Evolutionary conservation across 495 filamentous ascomycete species (phyloP), one percentile per base, ranked within the genome.

Genomic region (Cercophora sp.): DNA sequence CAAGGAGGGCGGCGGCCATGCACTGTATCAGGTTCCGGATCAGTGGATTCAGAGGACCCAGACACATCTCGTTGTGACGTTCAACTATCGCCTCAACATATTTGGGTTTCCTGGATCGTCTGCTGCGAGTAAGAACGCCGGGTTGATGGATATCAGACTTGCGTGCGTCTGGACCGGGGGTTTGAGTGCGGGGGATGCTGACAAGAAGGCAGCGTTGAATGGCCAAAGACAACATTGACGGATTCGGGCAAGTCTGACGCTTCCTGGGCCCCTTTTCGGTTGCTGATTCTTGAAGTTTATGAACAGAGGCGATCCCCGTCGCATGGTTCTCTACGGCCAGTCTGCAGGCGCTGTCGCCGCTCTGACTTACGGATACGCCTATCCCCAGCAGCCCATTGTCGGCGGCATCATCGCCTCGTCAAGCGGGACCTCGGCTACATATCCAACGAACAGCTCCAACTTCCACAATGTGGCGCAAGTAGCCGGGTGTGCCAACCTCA

Each of bases 21-120:
- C 26, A 4, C 35, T 25, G 24, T 51, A 51, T 11, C 48, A 59
- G 42, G 31, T 56, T 15, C 49, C 55, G 5, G 63, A 48, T 62
- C 75, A 59, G 68, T 73, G 37, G 60, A 70, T 45, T 9, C 48
- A 51, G 48, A 9, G 48, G 36, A 51, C 62, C 63, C 77, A 45
- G 73, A 78, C 31, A 16, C 39, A 47, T n/a, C 23, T 87, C 19
- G 74, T 85, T 51, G 81, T 85, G 11, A 72, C 73, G 10, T 70
- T 83, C 59, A 84, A 84, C 61, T 85, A 85, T 57, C 79, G 83
- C 9, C 54, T 85, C 34, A 82, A 81, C 57, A 74, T 85, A 40
- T 83, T 85, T 59, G 76, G 79, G 16, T 84, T 80, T 45, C 79
- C 80, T 3, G 73, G 57, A n/a, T 22, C 40, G 11, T 13, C 9